Evolutionary conservation across 352 stramenopile genomes (phyloP), one percentile per base, ranked within the genome.

Genomic region (Peronospora farinosa): DNA sequence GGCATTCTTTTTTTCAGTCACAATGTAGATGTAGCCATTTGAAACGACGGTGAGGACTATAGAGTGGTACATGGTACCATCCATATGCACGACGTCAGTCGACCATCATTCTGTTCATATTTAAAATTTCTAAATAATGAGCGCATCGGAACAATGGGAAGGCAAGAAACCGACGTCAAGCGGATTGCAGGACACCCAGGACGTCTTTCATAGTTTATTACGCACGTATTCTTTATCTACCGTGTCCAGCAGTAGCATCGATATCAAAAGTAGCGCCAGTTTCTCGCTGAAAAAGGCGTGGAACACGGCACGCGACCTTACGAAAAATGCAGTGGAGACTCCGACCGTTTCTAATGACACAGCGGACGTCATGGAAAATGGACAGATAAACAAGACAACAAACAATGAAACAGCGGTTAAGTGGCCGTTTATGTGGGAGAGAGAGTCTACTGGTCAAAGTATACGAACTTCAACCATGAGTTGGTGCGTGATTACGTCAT

Each of bases 131-230:
- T 30, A 42, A 32, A 33, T 11, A 21, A 65, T 68, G 59, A 84
- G 73, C 47, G 74, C 78, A 15, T 86, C 74, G 74, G 78, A 88
- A 49, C 72, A 86, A 58, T 88, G 78, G 78, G 78, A 72, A 27
- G 60, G 60, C 45, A 88, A 86, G 71, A 74, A 75, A 36, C 69
- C 74, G 2, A 45, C 69, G 31, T 47, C 47, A 7, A 49, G 57
- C 38, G 59, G 48, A 11, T 35, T 78, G 2, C 57, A 71, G 38
- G 60, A 50, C 27, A 66, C 73, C 5, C 61, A 73, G 31, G 70
- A 82, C 32, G 73, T 67, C 0, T 81, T 88, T 50, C 61, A 83
- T 31, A 74, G 49, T 28, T 50, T 86, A 0, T 35, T 86, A 25
- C 62, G 67, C n/a, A 57, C 44, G 6, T 83, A 71, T 6, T 71